Percentiles rank a stretch among this genome's conserved stretches.
These are phyloP conservation scores for Coleophoma eucalyptorum DNA, from an alignment of 2,329 filamentous ascomycete species.

Conservation along the genomic window DNA sequence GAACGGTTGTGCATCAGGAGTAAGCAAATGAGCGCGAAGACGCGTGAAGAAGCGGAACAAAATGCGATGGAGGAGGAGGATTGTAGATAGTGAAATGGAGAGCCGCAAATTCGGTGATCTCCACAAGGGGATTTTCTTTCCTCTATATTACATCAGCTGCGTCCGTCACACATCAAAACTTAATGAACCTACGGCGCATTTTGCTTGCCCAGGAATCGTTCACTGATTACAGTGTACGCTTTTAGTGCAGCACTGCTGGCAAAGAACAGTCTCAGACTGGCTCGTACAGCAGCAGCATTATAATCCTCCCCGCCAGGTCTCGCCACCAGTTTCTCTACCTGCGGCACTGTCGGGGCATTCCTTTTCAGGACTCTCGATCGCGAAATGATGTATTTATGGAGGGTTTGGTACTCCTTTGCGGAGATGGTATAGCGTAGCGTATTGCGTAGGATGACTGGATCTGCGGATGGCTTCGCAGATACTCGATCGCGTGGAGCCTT, in stretches of 20 bases:
- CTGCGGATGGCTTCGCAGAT: constrained; percentile 34
- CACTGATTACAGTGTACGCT: constrained; percentile 50
- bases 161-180: not conserved
- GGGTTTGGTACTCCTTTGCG: constrained; percentile 77
- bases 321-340: constrained; percentile 41
- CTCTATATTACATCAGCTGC: constrained; percentile 12
- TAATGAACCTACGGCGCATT: constrained; percentile 20
- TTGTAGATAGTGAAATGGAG: constrained; percentile 77
- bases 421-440: constrained; percentile 83
- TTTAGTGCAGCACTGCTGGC: constrained; percentile 61
- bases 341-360: constrained; percentile 50
- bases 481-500: constrained; percentile 14
- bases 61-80: constrained; percentile 83
- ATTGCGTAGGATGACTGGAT: constrained; percentile 78
- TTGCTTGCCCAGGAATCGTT: constrained; percentile 40
- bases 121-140: constrained; percentile 50
- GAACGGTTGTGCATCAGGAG: constrained; percentile 77
- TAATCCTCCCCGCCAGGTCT: constrained; percentile 43
- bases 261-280: constrained; percentile 68
- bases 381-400: constrained; percentile 81
- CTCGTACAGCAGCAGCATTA: constrained; percentile 66
- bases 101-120: constrained; percentile 70
- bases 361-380: constrained; percentile 57
- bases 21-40: constrained; percentile 73
- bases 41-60: constrained; percentile 86